A percentile compares a stretch with the other conserved stretches of the same genome.
Evolutionary conservation across 148 eudicot genomes (phyloP).

Genomic region (Gaultheria prostrata): DNA sequence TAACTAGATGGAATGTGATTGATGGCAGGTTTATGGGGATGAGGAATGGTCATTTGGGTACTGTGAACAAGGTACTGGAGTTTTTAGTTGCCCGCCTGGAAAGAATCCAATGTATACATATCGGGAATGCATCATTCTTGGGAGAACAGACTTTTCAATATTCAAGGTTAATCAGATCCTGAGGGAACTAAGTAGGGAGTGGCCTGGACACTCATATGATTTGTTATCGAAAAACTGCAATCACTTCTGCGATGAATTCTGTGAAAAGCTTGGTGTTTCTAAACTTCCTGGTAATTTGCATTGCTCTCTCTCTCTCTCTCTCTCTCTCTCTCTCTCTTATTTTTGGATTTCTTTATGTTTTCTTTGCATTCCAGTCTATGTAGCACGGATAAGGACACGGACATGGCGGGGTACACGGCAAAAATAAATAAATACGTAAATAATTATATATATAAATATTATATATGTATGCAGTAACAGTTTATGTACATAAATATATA

Average conservation of each 20-base stretch:
- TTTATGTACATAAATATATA: too few relatives aligned
- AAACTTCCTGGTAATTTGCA: conserved; percentile 79
- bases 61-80: conserved; percentile 94
- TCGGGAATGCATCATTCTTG: conserved; percentile 81
- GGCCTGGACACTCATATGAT: conserved; percentile 92
- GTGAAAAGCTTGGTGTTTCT: conserved; percentile 82
- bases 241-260: conserved; percentile 89
- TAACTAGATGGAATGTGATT: conserved; percentile 19
- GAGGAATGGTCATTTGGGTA: conserved; percentile 99
- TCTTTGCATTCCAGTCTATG: background rate
- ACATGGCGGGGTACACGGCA: too few relatives aligned
- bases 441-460: too few relatives aligned
- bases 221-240: conserved; percentile 88
- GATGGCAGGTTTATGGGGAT: conserved; percentile 67
- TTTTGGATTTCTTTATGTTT: background rate
- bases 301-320: background rate
- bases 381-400: too few relatives aligned
- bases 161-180: conserved; percentile 69
- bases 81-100: conserved; percentile 81
- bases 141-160: conserved; percentile 56
- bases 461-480: too few relatives aligned
- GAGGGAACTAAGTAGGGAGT: conserved; percentile 88
- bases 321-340: background rate
- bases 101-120: conserved; percentile 94
- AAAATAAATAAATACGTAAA: too few relatives aligned